phyloP scores from a whole-genome alignment of 768 basidiomycete genomes.

The Tricholoma saponaceum region DNA sequence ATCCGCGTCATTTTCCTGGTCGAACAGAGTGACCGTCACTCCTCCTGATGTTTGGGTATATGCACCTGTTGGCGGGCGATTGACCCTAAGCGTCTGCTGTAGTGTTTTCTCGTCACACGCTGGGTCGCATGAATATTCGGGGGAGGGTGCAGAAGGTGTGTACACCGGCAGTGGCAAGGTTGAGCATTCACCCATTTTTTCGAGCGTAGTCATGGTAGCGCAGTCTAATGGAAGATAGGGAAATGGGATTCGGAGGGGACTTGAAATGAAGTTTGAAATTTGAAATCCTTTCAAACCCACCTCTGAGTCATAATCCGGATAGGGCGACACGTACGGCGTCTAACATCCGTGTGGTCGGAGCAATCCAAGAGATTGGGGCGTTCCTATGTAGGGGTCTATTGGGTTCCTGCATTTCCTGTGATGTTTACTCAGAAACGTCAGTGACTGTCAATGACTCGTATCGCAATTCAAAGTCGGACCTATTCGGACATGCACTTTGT shows the following conservation, averaged over 20 bases:
- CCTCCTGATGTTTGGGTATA: constrained; percentile 36
- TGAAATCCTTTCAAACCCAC: neutral
- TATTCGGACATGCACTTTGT: too few species aligned
- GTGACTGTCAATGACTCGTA: too few species aligned
- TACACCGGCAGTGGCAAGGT: constrained; percentile 42
- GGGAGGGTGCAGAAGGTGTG: constrained; percentile 48
- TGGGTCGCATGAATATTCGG: constrained; percentile 55
- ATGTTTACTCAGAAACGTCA: neutral
- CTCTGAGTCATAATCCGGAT: neutral
- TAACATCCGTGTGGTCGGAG: neutral
- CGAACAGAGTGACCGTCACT: constrained; percentile 39
- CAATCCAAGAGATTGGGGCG: neutral
- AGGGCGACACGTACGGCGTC: neutral
- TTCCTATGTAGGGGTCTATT: too few species aligned
- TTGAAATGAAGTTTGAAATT: neutral
- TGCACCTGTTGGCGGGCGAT: constrained; percentile 31
- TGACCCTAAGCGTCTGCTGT: constrained; percentile 37
- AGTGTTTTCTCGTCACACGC: constrained; percentile 49
- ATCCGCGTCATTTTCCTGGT: constrained; percentile 37
- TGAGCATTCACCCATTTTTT: constrained; percentile 3
- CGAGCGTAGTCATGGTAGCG: neutral
- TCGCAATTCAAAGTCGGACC: too few species aligned
- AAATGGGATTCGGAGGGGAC: neutral
- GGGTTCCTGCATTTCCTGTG: neutral
- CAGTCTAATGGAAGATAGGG: neutral